Evolutionary conservation across 371 early-diverging fungal genomes (phyloP).

Genomic region (Sanchytrium tribonematis): DNA sequence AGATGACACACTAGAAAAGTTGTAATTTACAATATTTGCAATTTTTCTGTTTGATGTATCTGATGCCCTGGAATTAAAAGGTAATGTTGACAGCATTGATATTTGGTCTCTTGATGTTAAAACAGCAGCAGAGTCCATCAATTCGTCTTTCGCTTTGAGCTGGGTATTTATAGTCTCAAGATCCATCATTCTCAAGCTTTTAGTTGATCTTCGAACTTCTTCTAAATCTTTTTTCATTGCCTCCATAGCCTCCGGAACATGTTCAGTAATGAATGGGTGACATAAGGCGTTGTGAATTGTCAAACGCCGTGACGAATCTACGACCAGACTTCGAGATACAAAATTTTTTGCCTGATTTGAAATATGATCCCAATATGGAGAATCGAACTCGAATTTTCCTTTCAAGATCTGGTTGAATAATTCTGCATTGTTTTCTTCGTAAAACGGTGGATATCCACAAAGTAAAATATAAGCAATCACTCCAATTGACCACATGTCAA

Average conservation of each 20-base stretch:
- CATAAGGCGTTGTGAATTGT: neutral
- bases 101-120: neutral
- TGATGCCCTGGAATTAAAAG: neutral
- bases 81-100: neutral
- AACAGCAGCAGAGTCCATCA: neutral
- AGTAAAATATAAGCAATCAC: slow-evolving; percentile 90
- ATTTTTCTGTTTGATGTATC: neutral
- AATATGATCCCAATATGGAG: slow-evolving; percentile 52
- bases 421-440: slow-evolving; percentile 23
- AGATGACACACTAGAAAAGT: neutral
- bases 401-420: slow-evolving; percentile 32
- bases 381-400: slow-evolving; percentile 44
- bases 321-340: slow-evolving; percentile 33
- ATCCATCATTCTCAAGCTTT: neutral
- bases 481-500: slow-evolving; percentile 95
- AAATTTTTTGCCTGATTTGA: slow-evolving; percentile 55
- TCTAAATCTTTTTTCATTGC: neutral
- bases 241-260: neutral
- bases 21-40: neutral
- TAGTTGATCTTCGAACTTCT: neutral
- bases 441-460: slow-evolving; percentile 84
- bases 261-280: neutral
- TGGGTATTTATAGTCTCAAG: neutral
- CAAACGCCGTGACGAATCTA: neutral
- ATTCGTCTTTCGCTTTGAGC: neutral